Base-by-base conservation (phyloP, 176 grass and related monocot genomes). In the Avena sativa region DNA sequence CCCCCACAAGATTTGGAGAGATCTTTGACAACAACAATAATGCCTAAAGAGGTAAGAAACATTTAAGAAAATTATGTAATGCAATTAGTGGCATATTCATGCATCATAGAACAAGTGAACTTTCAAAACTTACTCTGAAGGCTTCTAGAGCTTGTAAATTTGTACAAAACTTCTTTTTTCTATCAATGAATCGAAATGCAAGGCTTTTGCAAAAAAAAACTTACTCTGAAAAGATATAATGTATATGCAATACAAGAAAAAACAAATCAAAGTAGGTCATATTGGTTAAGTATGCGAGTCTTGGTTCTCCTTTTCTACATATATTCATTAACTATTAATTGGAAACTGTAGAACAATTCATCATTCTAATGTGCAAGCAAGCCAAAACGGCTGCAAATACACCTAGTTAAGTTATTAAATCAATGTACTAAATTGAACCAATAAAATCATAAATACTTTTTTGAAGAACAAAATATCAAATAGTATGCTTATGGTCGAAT, bases 1-100 rank as follows among this genome's bases (percentile, higher is more conserved):
- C 50, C 4, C 78, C 83, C 0, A 81, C 88, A 60, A 90, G 9
- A 86, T 59, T 9, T 0, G 61, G 40, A 12, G 71, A 77, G 20
- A 86, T 53, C 44, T 78, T 90, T 40, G 88, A 86, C 48, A 86
- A 19, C 61, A 86, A 1, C 0, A 90, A 3, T 17, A 90, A 43
- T 30, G 83, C 88, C 88, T 90, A 48, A 67, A 60, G 13, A 76
- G 14, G 16, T 28, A 12, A 87, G 32, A 50, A 17, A 76, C 12
- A 34, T 6, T 60, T 55, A n/a, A 36, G 1, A 66, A 74, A 73
- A 15, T 15, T 55, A 1, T 0, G 1, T 21, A 21, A 46, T 23
- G 8, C 43, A 62, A 6, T 21, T 14, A 17, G 2, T 36, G 2
- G 32, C 2, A 55, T 58, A 21, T 21, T 2, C 17, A 58, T 1